Base-by-base conservation (phyloP, 2,329 filamentous ascomycete genomes). In the Ophiosphaerella narmari region DNA sequence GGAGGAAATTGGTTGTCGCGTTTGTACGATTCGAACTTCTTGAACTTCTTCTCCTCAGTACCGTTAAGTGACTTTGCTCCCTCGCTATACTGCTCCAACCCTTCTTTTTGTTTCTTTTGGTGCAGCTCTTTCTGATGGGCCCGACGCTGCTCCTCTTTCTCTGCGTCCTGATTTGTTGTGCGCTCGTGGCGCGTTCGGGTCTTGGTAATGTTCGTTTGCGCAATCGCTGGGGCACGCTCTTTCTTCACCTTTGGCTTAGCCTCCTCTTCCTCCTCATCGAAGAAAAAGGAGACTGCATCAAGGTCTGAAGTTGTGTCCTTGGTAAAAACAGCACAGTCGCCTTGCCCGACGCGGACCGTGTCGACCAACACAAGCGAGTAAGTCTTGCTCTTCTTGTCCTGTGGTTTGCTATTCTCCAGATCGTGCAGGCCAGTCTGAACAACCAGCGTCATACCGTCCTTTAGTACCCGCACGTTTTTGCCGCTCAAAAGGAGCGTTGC, bases 21-120 rank as follows among this genome's bases (percentile, higher is more conserved):
- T 80, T 97, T 99, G 79, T 99, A 99, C 0, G 94, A 99, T 74
- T 99, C 94, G 69, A 97, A 99, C 48, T 91, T 90, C 79, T 97
- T 97, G 81, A 99, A 97, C 77, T 93, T 96, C 81, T 97, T 97
- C 72, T 95, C 88, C 60, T 94, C 88, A n/a, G 87, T 86, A 31
- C 93, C 94, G 66, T 96, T 94, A 57, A 93, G 82, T 50, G 88
- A 90, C 50, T 86, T 88, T 0, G 89, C 92, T 0, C 90, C 89
- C 67, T 96, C 91, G 36, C 90, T 86, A 70, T 95, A 99, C 56
- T 91, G 84, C 14, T 86, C 88, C 21, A 96, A 75, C 44, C 94
- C 94, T 65, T 96, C 89, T 62, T 87, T 86, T 65, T 96, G 92
- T 77, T 97, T 97, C 80, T 93, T 96, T 13, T 79, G 66, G 5